Evolutionary conservation across 176 grass and related monocot genomes (phyloP).

Genomic region (Oryza rufipogon): DNA sequence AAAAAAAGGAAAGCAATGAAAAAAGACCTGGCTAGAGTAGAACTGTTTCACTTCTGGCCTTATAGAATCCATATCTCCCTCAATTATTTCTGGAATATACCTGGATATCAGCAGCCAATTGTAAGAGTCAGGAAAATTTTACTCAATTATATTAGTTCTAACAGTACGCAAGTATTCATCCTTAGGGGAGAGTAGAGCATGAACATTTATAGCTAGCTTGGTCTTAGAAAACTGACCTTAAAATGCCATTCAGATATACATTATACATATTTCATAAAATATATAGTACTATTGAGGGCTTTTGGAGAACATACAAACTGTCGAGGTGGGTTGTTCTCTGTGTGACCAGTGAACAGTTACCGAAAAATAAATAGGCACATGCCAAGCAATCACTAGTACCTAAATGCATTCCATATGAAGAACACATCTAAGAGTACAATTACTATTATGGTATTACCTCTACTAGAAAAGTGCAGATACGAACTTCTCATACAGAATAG

Average conservation of each 20-base stretch:
- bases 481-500: no score
- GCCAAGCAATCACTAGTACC: neutral
- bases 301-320: neutral
- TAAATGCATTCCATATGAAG: neutral
- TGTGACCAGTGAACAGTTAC: neutral
- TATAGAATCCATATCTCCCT: constrained; percentile 84
- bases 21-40: constrained; percentile 59
- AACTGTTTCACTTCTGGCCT: constrained; percentile 71
- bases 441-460: neutral
- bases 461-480: no score
- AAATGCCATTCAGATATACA: no score
- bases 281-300: no score
- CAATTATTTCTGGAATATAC: constrained; percentile 66
- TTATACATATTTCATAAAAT: neutral
- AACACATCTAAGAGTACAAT: neutral
- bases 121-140: neutral
- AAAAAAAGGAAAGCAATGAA: neutral
- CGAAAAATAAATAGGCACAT: constrained; percentile 1
- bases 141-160: neutral
- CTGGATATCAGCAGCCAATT: constrained; percentile 38
- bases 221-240: neutral
- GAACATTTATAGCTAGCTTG: constrained; percentile 2
- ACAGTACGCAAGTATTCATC: neutral
- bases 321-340: neutral
- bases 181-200: neutral